These are phyloP conservation scores for Mucor indicus DNA, from an alignment of 371 early-diverging fungal genomes.

Conservation along the genomic window DNA sequence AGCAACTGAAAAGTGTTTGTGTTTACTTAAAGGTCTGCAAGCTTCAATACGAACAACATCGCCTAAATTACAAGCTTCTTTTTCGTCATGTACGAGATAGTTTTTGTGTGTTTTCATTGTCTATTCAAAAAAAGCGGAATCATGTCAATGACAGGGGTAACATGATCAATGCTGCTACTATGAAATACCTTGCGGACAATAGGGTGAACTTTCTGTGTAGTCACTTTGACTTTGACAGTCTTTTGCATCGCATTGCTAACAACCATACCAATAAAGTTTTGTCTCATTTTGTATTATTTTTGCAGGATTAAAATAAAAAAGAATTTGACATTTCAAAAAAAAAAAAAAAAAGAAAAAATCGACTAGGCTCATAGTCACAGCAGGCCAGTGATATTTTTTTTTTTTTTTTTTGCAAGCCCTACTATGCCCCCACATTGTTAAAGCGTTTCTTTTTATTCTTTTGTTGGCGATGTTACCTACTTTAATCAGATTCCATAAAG, in stretches of 20 bases:
- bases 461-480: constrained; percentile 33
- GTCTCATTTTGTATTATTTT: constrained; percentile 55
- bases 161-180: background rate
- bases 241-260: constrained; percentile 88
- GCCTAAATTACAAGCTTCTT: constrained; percentile 80
- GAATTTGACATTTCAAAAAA: too few species aligned
- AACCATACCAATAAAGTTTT: constrained; percentile 84
- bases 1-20: constrained; percentile 85
- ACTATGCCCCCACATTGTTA: too few species aligned
- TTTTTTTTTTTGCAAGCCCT: too few species aligned
- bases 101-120: constrained; percentile 75
- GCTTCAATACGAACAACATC: constrained; percentile 93
- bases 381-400: too few species aligned
- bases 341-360: too few species aligned
- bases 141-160: background rate
- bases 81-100: constrained; percentile 88
- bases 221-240: constrained; percentile 89
- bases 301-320: too few species aligned
- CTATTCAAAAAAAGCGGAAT: constrained; percentile 18
- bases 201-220: constrained; percentile 73
- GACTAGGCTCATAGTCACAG: too few species aligned
- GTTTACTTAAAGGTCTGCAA: constrained; percentile 84
- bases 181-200: constrained; percentile 78
- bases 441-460: too few species aligned
- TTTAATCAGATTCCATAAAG: constrained; percentile 18